These are phyloP conservation scores for Termitomyces sp. DNA, from an alignment of 768 basidiomycete genomes.

Conservation along the genomic window DNA sequence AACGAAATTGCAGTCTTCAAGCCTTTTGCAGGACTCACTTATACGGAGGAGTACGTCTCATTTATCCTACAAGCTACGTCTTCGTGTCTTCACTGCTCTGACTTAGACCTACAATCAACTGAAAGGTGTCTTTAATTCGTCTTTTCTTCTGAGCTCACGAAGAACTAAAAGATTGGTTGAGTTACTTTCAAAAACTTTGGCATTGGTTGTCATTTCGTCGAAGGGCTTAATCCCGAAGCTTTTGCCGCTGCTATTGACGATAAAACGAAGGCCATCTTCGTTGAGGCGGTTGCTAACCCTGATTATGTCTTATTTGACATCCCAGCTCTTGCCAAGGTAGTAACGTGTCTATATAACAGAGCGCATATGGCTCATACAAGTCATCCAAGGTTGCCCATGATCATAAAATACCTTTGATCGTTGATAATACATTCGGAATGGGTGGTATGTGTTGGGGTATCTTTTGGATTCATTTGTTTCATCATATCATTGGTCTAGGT, in stretches of 20 bases:
- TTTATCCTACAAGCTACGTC: not conserved
- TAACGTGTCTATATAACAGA: not conserved
- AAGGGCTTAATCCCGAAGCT: slow-evolving; percentile 44
- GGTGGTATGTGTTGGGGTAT: slow-evolving; percentile 34
- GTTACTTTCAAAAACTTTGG: slow-evolving; percentile 66
- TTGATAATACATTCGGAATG: slow-evolving; percentile 78
- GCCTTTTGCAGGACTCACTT: slow-evolving; percentile 41
- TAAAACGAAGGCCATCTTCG: slow-evolving; percentile 69
- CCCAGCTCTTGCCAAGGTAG: slow-evolving; percentile 61
- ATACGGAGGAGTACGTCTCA: slow-evolving; percentile 58
- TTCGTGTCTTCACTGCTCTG: not conserved
- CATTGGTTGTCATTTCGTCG: slow-evolving; percentile 61
- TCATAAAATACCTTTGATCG: slow-evolving; percentile 68
- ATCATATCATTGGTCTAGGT: slow-evolving; percentile 19
- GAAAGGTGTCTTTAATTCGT: slow-evolving; percentile 34
- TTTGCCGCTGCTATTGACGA: slow-evolving; percentile 69
- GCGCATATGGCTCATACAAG: not conserved
- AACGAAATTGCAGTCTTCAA: not conserved
- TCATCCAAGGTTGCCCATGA: slow-evolving; percentile 57
- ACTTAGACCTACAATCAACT: slow-evolving; percentile 66
- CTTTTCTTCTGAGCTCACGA: not conserved
- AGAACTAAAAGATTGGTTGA: slow-evolving; percentile 14
- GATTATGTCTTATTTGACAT: slow-evolving; percentile 65
- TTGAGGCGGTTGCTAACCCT: slow-evolving; percentile 80
- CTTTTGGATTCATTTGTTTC: slow-evolving; percentile 7